A percentile compares a stretch with the other conserved stretches of the same genome.
Evolutionary conservation across 306 rosid genomes (phyloP).

Genomic region (Ziziphus jujuba): DNA sequence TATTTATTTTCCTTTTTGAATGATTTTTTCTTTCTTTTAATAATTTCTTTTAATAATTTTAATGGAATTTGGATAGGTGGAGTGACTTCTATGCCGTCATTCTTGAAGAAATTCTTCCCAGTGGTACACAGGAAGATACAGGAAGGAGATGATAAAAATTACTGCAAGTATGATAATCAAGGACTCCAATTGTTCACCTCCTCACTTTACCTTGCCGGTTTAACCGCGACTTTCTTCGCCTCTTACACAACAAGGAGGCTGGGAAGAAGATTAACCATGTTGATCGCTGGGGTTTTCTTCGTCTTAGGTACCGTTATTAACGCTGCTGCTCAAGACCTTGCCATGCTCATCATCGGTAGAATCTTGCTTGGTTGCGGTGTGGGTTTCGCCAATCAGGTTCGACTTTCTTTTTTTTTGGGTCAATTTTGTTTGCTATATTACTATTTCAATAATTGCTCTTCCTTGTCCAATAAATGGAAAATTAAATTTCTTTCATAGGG

Average conservation of each 20-base stretch:
- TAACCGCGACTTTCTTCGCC: constrained; percentile 61
- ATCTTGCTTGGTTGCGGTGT: constrained; percentile 73
- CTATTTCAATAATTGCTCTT: too few relatives aligned
- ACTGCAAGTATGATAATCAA: constrained; percentile 79
- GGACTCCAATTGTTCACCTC: constrained; percentile 73
- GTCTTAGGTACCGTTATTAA: constrained; percentile 52
- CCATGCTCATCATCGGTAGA: constrained; percentile 59
- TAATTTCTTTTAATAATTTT: not conserved
- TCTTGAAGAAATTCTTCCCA: constrained; percentile 63
- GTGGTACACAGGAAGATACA: constrained; percentile 39
- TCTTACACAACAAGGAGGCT: constrained; percentile 47
- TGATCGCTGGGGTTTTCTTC: constrained; percentile 67
- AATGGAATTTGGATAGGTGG: constrained; percentile 46
- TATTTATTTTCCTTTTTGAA: too few relatives aligned
- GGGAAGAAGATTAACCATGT: constrained; percentile 64
- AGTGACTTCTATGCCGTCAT: constrained; percentile 64
- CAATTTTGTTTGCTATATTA: not conserved
- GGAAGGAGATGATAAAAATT: constrained; percentile 31
- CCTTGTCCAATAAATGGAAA: too few relatives aligned
- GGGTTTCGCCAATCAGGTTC: constrained; percentile 92
- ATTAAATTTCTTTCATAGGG: too few relatives aligned
- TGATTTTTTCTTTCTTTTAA: not conserved
- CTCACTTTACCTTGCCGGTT: constrained; percentile 73
- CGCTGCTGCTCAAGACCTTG: constrained; percentile 38
- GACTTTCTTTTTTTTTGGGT: not conserved